Base-by-base conservation (phyloP, 2,329 filamentous ascomycete species). In the Ceratocystis destructans region DNA sequence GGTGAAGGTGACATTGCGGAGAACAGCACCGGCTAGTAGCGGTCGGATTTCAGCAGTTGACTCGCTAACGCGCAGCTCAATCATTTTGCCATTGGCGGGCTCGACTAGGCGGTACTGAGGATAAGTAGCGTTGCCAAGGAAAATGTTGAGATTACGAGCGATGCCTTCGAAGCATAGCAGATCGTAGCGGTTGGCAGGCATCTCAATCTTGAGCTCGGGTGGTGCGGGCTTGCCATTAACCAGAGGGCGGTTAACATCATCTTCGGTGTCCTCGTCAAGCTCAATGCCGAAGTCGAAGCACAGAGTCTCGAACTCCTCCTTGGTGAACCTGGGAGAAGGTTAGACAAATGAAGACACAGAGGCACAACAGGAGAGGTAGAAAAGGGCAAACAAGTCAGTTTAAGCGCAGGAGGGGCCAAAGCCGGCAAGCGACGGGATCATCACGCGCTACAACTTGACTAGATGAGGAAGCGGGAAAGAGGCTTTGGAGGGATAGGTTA, bases 231-330 rank as follows among this genome's bases (percentile, higher is more conserved):
- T 84, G 74, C 88, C 88, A 78, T 90, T 82, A 72, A 89, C 82
- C 67, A 88, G 79, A 41, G 89, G 88, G 61, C 89, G 82, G 70
- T 90, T 85, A 33, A 65, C 22, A 67, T 84, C 81, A 72, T 89
- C 82, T 71, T 90, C 87, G 62, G 89, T 94, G 76, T 99, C 94
- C 79, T 97, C 93, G 79, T 99, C 94, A 71, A 99, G 84, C 77
- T 99, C 94, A 74, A 99, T 95, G 68, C 92, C 92, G 74, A 96
- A 99, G 73, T 99, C 93, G 82, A 99, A 99, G 78, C 94, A 97
- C 71, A 99, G 82, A 74, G 96, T 89, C 77, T 99, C 94, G 74
- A 99, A 99, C 74, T 96, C 90, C 72, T 96, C 85, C 70, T 90
- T 94, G 66, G 93, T 96, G 77, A 89, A 93, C 71, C 88, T 92